Percentiles rank a stretch among this genome's conserved stretches.
phyloP scores from a whole-genome alignment of 2,329 filamentous ascomycete species.

The Claviceps spartinae region DNA sequence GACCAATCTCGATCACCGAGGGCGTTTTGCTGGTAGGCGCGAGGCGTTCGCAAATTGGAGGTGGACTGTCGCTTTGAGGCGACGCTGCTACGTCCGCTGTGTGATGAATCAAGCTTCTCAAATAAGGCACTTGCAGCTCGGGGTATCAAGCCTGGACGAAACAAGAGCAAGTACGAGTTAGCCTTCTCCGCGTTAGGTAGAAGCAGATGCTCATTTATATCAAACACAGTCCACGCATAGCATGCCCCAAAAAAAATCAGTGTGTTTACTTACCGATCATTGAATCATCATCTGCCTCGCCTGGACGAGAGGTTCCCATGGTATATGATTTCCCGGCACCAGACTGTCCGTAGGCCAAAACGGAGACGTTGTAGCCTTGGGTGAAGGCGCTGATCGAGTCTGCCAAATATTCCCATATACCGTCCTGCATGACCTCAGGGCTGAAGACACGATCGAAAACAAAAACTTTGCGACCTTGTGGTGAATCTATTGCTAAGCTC shows the following conservation, averaged over 20 bases:
- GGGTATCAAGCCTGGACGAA: slow-evolving; percentile 69
- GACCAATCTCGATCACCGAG: slow-evolving; percentile 69
- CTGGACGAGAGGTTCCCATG: slow-evolving; percentile 87
- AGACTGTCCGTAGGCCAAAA: slow-evolving; percentile 93
- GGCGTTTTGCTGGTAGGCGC: slow-evolving; percentile 47
- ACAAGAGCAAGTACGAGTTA: not conserved
- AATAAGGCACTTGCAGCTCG: slow-evolving; percentile 79
- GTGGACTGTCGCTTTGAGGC: slow-evolving; percentile 34
- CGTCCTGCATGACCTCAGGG: slow-evolving; percentile 71
- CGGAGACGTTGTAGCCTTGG: slow-evolving; percentile 96
- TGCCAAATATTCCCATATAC: slow-evolving; percentile 84
- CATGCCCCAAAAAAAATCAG: not conserved
- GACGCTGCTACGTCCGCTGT: slow-evolving; percentile 32
- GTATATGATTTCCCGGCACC: slow-evolving; percentile 97
- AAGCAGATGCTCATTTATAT: not conserved
- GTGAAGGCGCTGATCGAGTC: slow-evolving; percentile 85
- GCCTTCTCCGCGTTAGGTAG: not conserved
- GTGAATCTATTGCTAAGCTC: slow-evolving; percentile 75
- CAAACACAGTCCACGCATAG: too few species aligned
- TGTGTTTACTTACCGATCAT: slow-evolving; percentile 51
- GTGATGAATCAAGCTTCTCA: slow-evolving; percentile 59
- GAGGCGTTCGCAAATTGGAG: slow-evolving; percentile 64
- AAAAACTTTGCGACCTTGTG: slow-evolving; percentile 87
- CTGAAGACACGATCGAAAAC: slow-evolving; percentile 93
- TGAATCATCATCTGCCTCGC: slow-evolving; percentile 56